phyloP scores from a whole-genome alignment of 2,329 filamentous ascomycete species.

The Scorias spongiosa region DNA sequence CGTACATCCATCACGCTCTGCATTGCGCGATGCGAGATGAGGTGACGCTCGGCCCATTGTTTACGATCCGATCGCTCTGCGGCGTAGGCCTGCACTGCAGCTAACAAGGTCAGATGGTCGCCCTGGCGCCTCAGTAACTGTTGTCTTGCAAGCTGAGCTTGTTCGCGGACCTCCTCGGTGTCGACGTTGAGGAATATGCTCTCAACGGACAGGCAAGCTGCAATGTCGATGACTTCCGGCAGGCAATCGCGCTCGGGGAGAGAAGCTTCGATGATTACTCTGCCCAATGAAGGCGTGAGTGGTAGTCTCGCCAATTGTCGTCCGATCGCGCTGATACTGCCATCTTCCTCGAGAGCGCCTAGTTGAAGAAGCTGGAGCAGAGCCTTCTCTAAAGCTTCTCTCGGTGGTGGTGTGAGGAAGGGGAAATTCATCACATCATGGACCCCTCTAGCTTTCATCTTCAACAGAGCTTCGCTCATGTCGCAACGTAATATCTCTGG shows the following conservation, averaged over 20 bases:
- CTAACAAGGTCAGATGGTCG: constrained; percentile 48
- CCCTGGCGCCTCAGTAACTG: constrained; percentile 45
- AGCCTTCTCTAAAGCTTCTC: constrained; percentile 66
- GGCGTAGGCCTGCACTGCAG: constrained; percentile 44
- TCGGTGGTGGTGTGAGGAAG: constrained; percentile 65
- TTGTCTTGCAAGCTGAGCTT: constrained; percentile 39
- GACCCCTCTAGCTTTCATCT: constrained; percentile 84
- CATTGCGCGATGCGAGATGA: constrained; percentile 50
- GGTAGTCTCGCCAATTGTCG: constrained; percentile 69
- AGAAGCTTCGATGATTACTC: constrained; percentile 68
- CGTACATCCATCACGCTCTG: constrained; percentile 50
- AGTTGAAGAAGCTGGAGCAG: constrained; percentile 67
- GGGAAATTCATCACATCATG: constrained; percentile 71
- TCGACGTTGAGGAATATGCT: constrained; percentile 46
- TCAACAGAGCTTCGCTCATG: constrained; percentile 69
- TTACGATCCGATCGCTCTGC: constrained; percentile 43
- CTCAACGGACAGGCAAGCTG: constrained; percentile 49
- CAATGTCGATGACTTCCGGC: constrained; percentile 72
- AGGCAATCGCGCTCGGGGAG: constrained; percentile 57
- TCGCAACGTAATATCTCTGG: constrained; percentile 89
- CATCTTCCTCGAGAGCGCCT: constrained; percentile 56
- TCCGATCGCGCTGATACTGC: constrained; percentile 59
- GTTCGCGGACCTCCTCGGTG: constrained; percentile 45
- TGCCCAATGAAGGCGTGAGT: constrained; percentile 63
- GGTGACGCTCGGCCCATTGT: constrained; percentile 42